Evolutionary conservation across 2,329 filamentous ascomycete species (phyloP).

Genomic region (Penicillium paneum): DNA sequence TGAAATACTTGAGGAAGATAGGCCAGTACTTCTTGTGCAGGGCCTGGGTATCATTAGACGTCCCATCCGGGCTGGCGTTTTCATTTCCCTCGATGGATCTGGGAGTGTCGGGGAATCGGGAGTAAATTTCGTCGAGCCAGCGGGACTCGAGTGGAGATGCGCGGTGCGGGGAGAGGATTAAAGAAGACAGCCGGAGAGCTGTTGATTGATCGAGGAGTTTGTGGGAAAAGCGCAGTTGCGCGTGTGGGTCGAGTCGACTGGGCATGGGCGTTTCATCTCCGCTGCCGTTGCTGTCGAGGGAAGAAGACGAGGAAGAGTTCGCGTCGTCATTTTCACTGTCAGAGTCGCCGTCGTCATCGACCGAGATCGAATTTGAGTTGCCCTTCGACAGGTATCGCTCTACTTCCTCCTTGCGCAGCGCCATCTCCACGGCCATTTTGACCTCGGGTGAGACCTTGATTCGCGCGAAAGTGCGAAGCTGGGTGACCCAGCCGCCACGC

Average conservation of each 20-base stretch:
- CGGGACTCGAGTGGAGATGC: conserved; percentile 74
- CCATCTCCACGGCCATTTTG: conserved; percentile 72
- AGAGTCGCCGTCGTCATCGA: conserved; percentile 13
- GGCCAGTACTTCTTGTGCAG: conserved; percentile 64
- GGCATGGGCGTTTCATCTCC: conserved; percentile 39
- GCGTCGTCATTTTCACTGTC: conserved; percentile 25
- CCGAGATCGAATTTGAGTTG: conserved; percentile 26
- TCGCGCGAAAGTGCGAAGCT: conserved; percentile 87
- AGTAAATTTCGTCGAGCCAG: conserved; percentile 55
- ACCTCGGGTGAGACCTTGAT: conserved; percentile 80
- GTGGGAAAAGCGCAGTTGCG: conserved; percentile 29
- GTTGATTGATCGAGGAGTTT: conserved; percentile 35
- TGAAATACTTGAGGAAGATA: conserved; percentile 77
- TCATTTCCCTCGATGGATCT: conserved; percentile 4
- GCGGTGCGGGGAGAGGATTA: conserved; percentile 75
- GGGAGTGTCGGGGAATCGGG: conserved; percentile 34
- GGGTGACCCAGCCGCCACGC: conserved; percentile 88
- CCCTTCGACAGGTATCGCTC: conserved; percentile 37
- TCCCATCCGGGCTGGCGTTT: conserved; percentile 16
- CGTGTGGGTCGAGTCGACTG: conserved; percentile 25
- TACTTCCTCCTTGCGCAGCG: conserved; percentile 64
- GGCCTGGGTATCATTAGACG: conserved; percentile 23
- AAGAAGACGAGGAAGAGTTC: conserved; percentile 40
- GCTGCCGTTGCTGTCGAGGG: conserved; percentile 38
- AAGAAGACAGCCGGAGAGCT: conserved; percentile 51